phyloP scores from a whole-genome alignment of 164 flowering plant species.

The Sedum album region DNA sequence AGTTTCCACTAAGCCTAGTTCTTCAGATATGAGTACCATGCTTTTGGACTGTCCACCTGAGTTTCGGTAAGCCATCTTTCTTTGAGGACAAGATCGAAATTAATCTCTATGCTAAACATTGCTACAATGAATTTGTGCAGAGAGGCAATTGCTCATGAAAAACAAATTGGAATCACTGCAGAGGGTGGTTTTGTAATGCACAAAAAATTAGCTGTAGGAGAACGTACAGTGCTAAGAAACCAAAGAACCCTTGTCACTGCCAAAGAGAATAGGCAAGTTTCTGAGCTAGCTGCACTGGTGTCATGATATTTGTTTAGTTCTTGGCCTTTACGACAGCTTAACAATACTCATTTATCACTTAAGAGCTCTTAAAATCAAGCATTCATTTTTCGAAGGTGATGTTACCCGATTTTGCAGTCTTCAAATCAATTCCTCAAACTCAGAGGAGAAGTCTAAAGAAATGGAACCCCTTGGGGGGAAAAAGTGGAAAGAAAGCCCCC shows the following conservation, averaged over 20 bases:
- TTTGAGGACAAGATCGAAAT: conserved; percentile 1
- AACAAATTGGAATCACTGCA: conserved; percentile 20
- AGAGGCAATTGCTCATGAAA: conserved; percentile 17
- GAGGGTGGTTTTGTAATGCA: conserved; percentile 12
- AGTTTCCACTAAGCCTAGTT: neutral
- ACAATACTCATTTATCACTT: neutral
- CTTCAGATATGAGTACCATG: neutral
- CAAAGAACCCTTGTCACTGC: conserved; percentile 11
- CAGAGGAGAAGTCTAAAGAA: conserved; percentile 18
- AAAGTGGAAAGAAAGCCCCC: too few species aligned
- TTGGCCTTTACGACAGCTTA: neutral
- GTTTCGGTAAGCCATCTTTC: conserved; percentile 21
- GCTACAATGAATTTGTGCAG: conserved; percentile 16
- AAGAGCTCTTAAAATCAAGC: neutral
- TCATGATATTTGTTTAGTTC: neutral
- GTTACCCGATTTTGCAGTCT: conserved; percentile 23
- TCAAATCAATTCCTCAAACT: conserved; percentile 18
- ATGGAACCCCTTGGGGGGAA: conserved; percentile 12
- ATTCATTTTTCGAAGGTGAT: neutral
- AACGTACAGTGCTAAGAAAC: conserved; percentile 15
- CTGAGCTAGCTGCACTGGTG: neutral
- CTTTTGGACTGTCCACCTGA: conserved; percentile 12
- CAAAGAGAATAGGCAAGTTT: conserved; percentile 14
- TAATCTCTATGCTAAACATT: conserved; percentile 7
- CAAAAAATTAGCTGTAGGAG: conserved; percentile 14